These are phyloP conservation scores for Kwoniella mangroviensis DNA, from an alignment of 768 basidiomycete species.

Conservation along the genomic window DNA sequence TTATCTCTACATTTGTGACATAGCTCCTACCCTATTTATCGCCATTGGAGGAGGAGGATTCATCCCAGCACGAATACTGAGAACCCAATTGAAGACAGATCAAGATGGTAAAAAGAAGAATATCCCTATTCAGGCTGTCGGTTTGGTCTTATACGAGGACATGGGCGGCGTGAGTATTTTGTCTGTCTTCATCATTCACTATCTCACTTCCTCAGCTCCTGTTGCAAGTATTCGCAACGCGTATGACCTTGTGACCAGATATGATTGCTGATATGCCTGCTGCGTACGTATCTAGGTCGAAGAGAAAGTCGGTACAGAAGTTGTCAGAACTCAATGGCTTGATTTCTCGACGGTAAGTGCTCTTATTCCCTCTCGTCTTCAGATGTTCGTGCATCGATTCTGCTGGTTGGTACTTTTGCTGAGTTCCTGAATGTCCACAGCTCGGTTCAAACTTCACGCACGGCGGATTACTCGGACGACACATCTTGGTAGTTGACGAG, in stretches of 20 bases:
- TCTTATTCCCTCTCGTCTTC: background rate
- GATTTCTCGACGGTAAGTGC: constrained; percentile 59
- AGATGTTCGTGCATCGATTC: background rate
- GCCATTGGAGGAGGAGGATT: constrained; percentile 69
- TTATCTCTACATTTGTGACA: background rate
- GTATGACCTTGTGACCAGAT: background rate
- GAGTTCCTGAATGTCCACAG: constrained; percentile 39
- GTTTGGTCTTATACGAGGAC: constrained; percentile 91
- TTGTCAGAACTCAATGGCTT: constrained; percentile 95
- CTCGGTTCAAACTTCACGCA: constrained; percentile 50
- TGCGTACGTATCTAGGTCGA: constrained; percentile 34
- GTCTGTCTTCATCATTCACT: background rate
- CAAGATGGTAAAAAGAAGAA: constrained; percentile 64
- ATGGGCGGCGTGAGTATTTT: constrained; percentile 68
- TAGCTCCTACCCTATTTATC: constrained; percentile 51
- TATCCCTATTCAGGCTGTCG: constrained; percentile 93
- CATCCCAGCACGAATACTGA: constrained; percentile 90
- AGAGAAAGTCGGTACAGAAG: constrained; percentile 63
- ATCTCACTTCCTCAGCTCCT: no score
- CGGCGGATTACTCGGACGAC: constrained; percentile 72
- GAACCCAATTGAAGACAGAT: constrained; percentile 57
- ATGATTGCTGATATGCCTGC: background rate
- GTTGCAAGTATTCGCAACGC: no score
- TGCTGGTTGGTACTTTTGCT: background rate
- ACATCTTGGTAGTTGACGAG: constrained; percentile 75